Base-by-base conservation (phyloP, 345 rosid species). In the Trapa incisa region DNA sequence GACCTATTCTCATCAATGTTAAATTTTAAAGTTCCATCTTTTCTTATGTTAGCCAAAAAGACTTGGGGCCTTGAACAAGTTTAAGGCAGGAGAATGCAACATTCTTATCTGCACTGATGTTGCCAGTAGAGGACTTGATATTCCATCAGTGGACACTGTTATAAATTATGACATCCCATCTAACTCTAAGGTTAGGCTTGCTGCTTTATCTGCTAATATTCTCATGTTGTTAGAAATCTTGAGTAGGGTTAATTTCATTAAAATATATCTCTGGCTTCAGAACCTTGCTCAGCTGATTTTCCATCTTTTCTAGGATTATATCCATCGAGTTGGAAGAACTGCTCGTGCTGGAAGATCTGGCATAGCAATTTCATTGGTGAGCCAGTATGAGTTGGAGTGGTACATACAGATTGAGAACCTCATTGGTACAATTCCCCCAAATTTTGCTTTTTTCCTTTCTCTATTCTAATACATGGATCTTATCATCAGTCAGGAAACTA, bases 281-380 rank as follows among this genome's bases (percentile, higher is more conserved):
- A 39, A 41, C 15, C 6, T 29, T 22, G 38, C 53, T 64, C 65
- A 61, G 48, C 65, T 71, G 67, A 14, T 73, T 52, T 61, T 22
- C 36, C 39, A n/a, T 66, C 43, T 68, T n/a, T 61, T 47, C 67
- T 77, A 91, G 97, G 97, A 91, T 75, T 89, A 91, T 73, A 87
- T 91, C 62, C 97, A 88, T 75, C 78, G 95, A 75, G 96, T 87
- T 16, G 96, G 96, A 71, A 84, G 96, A 81, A 85, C 88, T 29
- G 98, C 93, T 70, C 96, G 99, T 71, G 97, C 97, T n/a, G 99
- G 97, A 68, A 87, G 96, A 68, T 86, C 96, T 72, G 97, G 97
- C 45, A 86, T 90, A 16, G 98, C 90, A 47, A 83, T 93, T 74
- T 93, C 98, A 37, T 87, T 93, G 12, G 96, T 88, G 35, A 90